Conservation (phyloP, 768 basidiomycete genomes). For the Lactifluus hygrophoroides region DNA sequence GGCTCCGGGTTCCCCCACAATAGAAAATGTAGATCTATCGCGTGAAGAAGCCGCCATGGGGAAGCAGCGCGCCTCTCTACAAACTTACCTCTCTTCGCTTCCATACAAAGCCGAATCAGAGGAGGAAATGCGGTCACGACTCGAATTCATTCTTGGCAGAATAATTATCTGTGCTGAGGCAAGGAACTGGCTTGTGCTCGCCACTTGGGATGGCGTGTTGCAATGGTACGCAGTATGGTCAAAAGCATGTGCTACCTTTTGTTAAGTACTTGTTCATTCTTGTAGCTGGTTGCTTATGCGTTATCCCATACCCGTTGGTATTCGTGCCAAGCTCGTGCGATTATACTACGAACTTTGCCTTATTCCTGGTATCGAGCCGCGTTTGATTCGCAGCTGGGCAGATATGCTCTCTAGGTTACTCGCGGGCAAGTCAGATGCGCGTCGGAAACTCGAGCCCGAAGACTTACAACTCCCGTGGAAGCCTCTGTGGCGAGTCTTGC, state of each 20-base stretch:
- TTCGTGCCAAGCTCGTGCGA: slow-evolving; percentile 62
- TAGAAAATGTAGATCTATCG: slow-evolving; percentile 26
- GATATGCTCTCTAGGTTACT: slow-evolving; percentile 70
- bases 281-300: slow-evolving; percentile 73
- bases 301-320: slow-evolving; percentile 63
- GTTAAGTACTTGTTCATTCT: not conserved
- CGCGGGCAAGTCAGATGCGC: slow-evolving; percentile 52
- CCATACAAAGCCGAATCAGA: slow-evolving; percentile 68
- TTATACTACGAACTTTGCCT: slow-evolving; percentile 76
- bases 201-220: slow-evolving; percentile 72
- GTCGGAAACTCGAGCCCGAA: slow-evolving; percentile 53
- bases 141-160: slow-evolving; percentile 62
- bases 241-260: not conserved
- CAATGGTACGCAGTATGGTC: slow-evolving; percentile 47
- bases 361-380: slow-evolving; percentile 66
- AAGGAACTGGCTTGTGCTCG: slow-evolving; percentile 65
- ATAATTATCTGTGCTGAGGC: slow-evolving; percentile 63
- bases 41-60: slow-evolving; percentile 34
- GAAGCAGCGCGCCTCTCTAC: slow-evolving; percentile 51
- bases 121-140: slow-evolving; percentile 60
- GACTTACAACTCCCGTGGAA: slow-evolving; percentile 69
- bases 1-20: slow-evolving; percentile 35
- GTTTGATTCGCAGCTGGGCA: slow-evolving; percentile 64
- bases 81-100: slow-evolving; percentile 55
- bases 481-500: slow-evolving; percentile 65